Evolutionary conservation across 768 basidiomycete genomes (phyloP), one percentile per base, ranked within the genome.

Genomic region (Xerocomus spinulosus): DNA sequence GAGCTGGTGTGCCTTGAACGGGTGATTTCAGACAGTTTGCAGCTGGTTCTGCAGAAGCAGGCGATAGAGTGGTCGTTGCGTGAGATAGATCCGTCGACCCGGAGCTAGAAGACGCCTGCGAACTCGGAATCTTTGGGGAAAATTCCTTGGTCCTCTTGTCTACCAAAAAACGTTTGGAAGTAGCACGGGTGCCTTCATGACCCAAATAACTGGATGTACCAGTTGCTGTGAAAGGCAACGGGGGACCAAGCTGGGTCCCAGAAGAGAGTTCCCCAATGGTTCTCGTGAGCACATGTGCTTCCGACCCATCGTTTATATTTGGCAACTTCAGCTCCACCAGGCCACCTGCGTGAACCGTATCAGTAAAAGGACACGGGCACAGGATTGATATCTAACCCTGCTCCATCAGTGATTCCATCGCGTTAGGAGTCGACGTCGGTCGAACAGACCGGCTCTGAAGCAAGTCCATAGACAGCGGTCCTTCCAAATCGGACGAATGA

Each of bases 361-460:
- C 36, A 54, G 34, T 21, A 10, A 15, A 28, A 28, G 35, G 20
- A 4, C 4, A 25, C 28, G n/a, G 7, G 45, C 60, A 20, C 51
- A n/a, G n/a, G n/a, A n/a, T n/a, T n/a, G n/a, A n/a, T n/a, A n/a
- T n/a, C n/a, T n/a, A n/a, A 76, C 77, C 79, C 58, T 81, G 75
- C 49, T 87, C 82, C 83, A 85, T 85, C 10, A 85, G 71, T 42
- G 76, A 75, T 46, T 83, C 80, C 69, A 86, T 70, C 0, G 77
- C 82, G 38, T 79, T 71, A 9, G 51, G 49, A 20, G 24, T 36
- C 4, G 51, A 48, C 12, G 47, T 5, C 23, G 40, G 23, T 42
- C 44, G 51, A 17, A 43, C 28, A 36, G 57, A 33, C 26, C 40
- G 54, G 40, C 24, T 55, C 33, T 53, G 58, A 26, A 54, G 52